Percentiles rank a stretch among this genome's conserved stretches.
Evolutionary conservation across 139 green algal species (phyloP).

Genomic region (Pycnococcus provasolii): DNA sequence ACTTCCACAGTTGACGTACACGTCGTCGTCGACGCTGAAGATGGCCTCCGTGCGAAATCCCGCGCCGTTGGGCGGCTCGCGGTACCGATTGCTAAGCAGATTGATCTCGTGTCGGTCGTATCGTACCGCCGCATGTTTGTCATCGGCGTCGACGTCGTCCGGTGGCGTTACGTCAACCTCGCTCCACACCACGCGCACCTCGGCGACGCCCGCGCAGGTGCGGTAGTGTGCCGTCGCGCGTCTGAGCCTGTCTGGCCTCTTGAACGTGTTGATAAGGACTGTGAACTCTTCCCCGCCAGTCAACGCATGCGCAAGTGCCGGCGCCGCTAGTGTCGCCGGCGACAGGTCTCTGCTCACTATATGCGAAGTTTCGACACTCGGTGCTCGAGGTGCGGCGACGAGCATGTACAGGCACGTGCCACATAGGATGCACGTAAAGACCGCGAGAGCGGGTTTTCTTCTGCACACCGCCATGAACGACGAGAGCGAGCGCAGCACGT

Average conservation of each 20-base stretch:
- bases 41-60: conserved; percentile 42
- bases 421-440: too few relatives aligned
- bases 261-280: conserved; percentile 45
- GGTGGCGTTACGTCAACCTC: conserved; percentile 19
- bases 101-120: conserved; percentile 27
- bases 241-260: conserved; percentile 30
- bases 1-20: conserved; percentile 34
- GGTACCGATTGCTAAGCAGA: conserved; percentile 39
- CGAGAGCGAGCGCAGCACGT: too few relatives aligned
- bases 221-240: conserved; percentile 38
- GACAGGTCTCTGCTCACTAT: too few relatives aligned
- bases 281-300: conserved; percentile 17
- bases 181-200: conserved; percentile 40
- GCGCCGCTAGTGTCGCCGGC: too few relatives aligned
- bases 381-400: too few relatives aligned
- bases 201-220: conserved; percentile 28
- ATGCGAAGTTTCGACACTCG: too few relatives aligned
- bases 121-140: conserved; percentile 33
- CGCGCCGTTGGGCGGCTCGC: conserved; percentile 23
- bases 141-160: conserved; percentile 11
- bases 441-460: too few relatives aligned
- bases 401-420: too few relatives aligned
- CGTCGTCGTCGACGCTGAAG: conserved; percentile 53
- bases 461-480: too few relatives aligned
- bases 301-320: too few relatives aligned